Evolutionary conservation across 768 basidiomycete species (phyloP), one percentile per base, ranked within the genome.

Genomic region (Boletus rubroflammeus): DNA sequence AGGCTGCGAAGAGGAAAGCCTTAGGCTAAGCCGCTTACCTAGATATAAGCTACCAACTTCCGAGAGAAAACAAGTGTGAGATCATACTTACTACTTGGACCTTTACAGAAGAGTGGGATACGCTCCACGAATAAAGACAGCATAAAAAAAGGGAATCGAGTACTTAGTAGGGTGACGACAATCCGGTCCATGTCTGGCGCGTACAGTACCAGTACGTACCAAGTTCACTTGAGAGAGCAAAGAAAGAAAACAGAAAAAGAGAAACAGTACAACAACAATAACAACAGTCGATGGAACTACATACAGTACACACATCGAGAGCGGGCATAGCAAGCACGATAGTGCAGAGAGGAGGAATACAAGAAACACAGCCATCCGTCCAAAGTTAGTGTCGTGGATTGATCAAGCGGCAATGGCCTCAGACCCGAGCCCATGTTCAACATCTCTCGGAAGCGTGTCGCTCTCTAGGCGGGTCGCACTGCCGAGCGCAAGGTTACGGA

Each of bases 371-470:
- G 3, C 5, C 11, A 3, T 62, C 32, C 47, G 23, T 53, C 34
- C 38, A 40, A 35, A n/a, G 11, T 19, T 11, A 45, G 8, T 13
- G 10, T 23, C 14, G 11, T 19, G 10, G 5, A 29, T 43, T 35
- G 15, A 31, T 66, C 47, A 66, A 50, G 53, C 47, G 17, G 54
- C 19, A 19, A 51, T 26, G 5, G 50, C 29, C 41, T 58, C 62
- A 1, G 56, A 14, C 4, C 45, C 61, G 5, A 53, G n/a, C 6
- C 63, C 68, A 19, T 61, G 70, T 31, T 68, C 67, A 11, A 63
- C 57, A 28, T 71, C 68, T 19, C 67, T 58, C 2, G 70, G 62
- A 6, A 76, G 73, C 1, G 58, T 58, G 14, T 63, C 63, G 15
- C 51, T 50, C 29, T 72, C 68, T 14, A 41, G 17, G 31, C 64